Conservation (phyloP, 2,329 filamentous ascomycete species). For the Diaporthe sp. region DNA sequence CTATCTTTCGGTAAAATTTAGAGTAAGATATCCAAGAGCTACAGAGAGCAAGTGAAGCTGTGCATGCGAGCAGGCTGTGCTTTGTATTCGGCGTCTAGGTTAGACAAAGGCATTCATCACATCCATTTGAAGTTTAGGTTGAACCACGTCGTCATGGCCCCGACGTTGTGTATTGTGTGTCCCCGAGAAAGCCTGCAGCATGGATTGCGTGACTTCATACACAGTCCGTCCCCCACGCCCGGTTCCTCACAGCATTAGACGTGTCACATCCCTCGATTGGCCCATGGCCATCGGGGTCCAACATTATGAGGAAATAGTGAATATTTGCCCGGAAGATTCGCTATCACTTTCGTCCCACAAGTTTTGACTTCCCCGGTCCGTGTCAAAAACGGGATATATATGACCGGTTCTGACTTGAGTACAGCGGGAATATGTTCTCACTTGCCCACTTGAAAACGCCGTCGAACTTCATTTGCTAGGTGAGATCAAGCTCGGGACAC, state of each 20-base stretch:
- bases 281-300: background rate
- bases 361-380: no score
- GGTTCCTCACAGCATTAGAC: no score
- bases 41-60: background rate
- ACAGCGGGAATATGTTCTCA: background rate
- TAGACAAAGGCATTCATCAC: background rate
- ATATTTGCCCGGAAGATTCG: no score
- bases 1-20: background rate
- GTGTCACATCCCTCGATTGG: no score
- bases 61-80: background rate
- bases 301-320: no score
- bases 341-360: no score
- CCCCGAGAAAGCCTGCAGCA: background rate
- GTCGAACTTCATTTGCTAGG: background rate
- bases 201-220: no score
- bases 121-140: background rate
- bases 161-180: background rate
- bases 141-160: background rate
- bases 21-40: conserved; percentile 17
- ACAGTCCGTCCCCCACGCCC: no score
- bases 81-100: background rate
- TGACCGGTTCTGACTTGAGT: background rate
- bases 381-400: background rate
- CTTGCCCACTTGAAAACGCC: background rate
- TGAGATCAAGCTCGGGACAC: no score